These are phyloP conservation scores for Phaeotremella skinneri DNA, from an alignment of 768 basidiomycete genomes.

Conservation along the genomic window DNA sequence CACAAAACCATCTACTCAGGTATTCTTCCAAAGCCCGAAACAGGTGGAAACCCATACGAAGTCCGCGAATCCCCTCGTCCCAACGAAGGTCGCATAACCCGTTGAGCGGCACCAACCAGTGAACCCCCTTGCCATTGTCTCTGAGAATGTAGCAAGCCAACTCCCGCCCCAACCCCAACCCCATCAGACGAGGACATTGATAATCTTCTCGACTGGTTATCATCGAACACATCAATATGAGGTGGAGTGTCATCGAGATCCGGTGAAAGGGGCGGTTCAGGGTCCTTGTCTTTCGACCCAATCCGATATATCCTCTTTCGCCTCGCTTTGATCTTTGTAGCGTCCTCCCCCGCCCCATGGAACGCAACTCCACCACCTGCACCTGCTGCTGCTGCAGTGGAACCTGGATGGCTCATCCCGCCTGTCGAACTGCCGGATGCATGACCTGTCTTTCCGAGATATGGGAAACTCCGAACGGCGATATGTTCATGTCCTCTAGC, in stretches of 20 bases:
- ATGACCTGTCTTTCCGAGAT: constrained; percentile 32
- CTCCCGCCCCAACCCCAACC: background rate
- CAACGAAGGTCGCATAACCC: constrained; percentile 33
- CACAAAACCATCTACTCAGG: background rate
- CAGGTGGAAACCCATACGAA: constrained; percentile 38
- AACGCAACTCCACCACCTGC: background rate
- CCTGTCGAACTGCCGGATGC: background rate
- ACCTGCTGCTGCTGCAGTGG: background rate
- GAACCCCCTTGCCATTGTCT: background rate
- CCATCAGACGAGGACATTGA: constrained; percentile 7
- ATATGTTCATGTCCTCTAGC: constrained; percentile 87
- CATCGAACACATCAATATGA: background rate
- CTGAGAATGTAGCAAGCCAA: background rate
- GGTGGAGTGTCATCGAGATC: constrained; percentile 9
- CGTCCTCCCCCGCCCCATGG: constrained; percentile 21
- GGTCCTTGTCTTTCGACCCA: constrained; percentile 45
- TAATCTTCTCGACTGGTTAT: background rate
- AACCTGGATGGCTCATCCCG: background rate
- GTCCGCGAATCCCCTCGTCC: constrained; percentile 30
- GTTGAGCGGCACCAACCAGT: constrained; percentile 15
- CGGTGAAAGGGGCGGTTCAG: background rate
- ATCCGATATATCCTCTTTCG: constrained; percentile 71
- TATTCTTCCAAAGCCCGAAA: constrained; percentile 1
- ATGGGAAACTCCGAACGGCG: constrained; percentile 84
- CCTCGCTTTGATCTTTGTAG: constrained; percentile 66